Evolutionary conservation across 768 basidiomycete species (phyloP).

Genomic region (Trametes villosa): DNA sequence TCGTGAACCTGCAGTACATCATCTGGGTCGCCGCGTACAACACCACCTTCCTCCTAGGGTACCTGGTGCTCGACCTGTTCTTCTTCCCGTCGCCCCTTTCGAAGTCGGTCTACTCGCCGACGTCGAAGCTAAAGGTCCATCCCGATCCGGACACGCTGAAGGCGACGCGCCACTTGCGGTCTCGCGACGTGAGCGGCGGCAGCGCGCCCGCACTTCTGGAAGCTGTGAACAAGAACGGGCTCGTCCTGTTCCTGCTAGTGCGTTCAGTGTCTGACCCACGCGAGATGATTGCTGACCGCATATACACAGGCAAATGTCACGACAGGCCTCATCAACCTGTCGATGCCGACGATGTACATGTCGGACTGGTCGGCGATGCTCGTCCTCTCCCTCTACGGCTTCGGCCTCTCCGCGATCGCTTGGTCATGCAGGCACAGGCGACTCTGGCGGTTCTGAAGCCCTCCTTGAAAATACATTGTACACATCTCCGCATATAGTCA

Average conservation of each 20-base stretch:
- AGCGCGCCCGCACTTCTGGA: constrained; percentile 62
- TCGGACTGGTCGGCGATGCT: constrained; percentile 58
- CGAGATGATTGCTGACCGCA: neutral
- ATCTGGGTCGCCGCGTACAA: constrained; percentile 92
- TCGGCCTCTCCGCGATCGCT: constrained; percentile 60
- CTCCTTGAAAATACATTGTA: neutral
- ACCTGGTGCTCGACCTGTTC: constrained; percentile 73
- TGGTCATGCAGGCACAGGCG: constrained; percentile 53
- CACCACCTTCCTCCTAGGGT: constrained; percentile 79
- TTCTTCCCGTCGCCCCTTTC: constrained; percentile 58
- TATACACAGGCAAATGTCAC: constrained; percentile 74
- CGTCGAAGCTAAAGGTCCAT: constrained; percentile 41
- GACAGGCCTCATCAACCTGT: constrained; percentile 85
- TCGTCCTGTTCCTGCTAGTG: constrained; percentile 82
- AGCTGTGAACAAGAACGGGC: constrained; percentile 81
- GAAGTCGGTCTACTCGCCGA: constrained; percentile 39
- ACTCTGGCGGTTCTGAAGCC: constrained; percentile 40
- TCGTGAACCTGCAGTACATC: constrained; percentile 86
- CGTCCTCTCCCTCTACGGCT: constrained; percentile 65
- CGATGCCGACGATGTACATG: constrained; percentile 81
- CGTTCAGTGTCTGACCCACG: constrained; percentile 34
- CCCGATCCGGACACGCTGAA: constrained; percentile 30
- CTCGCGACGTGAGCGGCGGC: constrained; percentile 32
- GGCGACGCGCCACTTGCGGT: constrained; percentile 28
- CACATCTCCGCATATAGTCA: neutral